Conservation (phyloP, 371 early-diverging fungal species). For the Syncephalastrum racemosum region DNA sequence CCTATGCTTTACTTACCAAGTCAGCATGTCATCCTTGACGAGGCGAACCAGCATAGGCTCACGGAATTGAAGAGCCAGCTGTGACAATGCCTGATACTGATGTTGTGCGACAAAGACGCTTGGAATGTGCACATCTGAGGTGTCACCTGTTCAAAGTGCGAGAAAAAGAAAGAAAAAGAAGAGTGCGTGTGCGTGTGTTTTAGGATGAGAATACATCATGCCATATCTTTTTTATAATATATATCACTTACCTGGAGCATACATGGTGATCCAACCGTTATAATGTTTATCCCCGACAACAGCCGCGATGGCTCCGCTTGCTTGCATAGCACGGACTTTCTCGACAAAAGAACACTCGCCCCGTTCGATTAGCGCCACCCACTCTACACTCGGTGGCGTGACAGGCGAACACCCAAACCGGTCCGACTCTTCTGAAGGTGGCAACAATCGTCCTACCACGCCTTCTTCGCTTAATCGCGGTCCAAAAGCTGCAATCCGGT, state of each 20-base stretch:
- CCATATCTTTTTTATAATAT: not conserved
- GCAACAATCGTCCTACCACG: constrained; percentile 43
- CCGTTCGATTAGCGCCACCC: constrained; percentile 86
- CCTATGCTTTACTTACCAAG: constrained; percentile 29
- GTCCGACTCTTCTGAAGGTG: constrained; percentile 20
- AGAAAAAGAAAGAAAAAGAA: constrained; percentile 1
- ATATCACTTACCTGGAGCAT: constrained; percentile 68
- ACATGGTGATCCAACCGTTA: constrained; percentile 87
- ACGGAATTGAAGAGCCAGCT: constrained; percentile 31
- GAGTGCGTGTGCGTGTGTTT: not conserved
- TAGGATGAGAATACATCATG: not conserved
- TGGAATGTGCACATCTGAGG: constrained; percentile 73
- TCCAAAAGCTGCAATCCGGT: constrained; percentile 73
- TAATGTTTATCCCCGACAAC: constrained; percentile 86
- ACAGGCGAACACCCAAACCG: constrained; percentile 37
- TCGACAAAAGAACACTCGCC: constrained; percentile 87
- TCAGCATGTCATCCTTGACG: constrained; percentile 42
- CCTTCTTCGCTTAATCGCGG: constrained; percentile 51
- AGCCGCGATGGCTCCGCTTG: constrained; percentile 82
- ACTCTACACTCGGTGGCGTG: constrained; percentile 40
- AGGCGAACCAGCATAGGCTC: constrained; percentile 43
- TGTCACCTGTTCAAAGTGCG: constrained; percentile 54
- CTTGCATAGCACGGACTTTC: constrained; percentile 88
- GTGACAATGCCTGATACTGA: constrained; percentile 60
- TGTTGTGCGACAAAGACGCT: constrained; percentile 79